These are phyloP conservation scores for Candida alai DNA, from an alignment of 805 yeast genomes.

Conservation along the genomic window DNA sequence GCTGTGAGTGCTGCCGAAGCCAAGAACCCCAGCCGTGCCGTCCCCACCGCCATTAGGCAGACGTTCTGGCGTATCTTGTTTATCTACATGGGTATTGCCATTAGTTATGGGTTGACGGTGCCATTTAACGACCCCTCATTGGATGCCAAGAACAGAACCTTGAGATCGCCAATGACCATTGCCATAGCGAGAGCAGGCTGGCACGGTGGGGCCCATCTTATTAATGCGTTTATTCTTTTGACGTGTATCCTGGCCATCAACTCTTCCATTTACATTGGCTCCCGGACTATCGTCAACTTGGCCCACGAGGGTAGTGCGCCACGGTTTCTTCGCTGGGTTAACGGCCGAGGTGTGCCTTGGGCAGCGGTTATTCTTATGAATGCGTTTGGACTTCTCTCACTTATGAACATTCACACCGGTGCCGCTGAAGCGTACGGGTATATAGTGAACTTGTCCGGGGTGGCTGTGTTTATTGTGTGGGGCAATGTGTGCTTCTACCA, in stretches of 20 bases:
- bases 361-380: conserved; percentile 55
- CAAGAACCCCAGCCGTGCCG: conserved; percentile 52
- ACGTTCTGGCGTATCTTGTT: conserved; percentile 52
- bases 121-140: conserved; percentile 50
- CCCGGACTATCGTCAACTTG: conserved; percentile 62
- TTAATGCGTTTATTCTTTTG: conserved; percentile 59
- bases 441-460: conserved; percentile 61
- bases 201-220: conserved; percentile 45
- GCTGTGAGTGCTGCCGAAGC: conserved; percentile 62
- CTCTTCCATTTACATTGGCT: conserved; percentile 64
- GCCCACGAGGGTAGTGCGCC: conserved; percentile 63
- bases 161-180: conserved; percentile 44
- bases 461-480: conserved; percentile 68
- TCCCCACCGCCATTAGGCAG: conserved; percentile 56
- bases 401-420: conserved; percentile 54
- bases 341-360: conserved; percentile 61
- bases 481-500: conserved; percentile 55
- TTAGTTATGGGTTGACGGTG: conserved; percentile 57
- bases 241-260: conserved; percentile 69
- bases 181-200: conserved; percentile 41
- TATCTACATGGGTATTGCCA: conserved; percentile 50
- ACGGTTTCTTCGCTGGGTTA: conserved; percentile 46
- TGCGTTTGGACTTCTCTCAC: conserved; percentile 50
- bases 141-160: conserved; percentile 29
- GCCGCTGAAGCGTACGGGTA: conserved; percentile 58